phyloP scores from a whole-genome alignment of 257 asterid species.

The Plectranthus barbatus region DNA sequence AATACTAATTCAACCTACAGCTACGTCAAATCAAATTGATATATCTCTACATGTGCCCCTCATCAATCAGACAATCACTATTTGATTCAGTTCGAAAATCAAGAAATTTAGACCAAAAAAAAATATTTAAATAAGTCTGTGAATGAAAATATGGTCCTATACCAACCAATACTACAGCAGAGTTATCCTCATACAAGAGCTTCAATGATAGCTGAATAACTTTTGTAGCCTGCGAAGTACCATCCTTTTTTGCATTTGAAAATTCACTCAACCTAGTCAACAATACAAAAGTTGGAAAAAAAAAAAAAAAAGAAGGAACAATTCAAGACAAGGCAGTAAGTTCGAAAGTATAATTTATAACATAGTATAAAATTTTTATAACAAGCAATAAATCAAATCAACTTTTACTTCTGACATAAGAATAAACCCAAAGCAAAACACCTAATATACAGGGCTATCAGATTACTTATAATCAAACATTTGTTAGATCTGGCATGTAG shows the following conservation, averaged over 20 bases:
- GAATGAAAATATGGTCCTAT: slow-evolving; percentile 4
- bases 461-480: neutral
- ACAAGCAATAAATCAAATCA: neutral
- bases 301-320: neutral
- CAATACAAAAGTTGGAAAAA: slow-evolving; percentile 8
- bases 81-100: neutral
- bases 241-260: slow-evolving; percentile 77
- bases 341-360: too few species aligned
- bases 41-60: neutral
- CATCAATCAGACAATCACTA: neutral
- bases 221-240: slow-evolving; percentile 50
- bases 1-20: neutral
- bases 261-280: slow-evolving; percentile 63
- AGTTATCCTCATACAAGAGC: slow-evolving; percentile 52
- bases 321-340: neutral
- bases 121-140: neutral
- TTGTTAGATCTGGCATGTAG: too few species aligned
- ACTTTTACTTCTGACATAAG: neutral
- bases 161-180: slow-evolving; percentile 68
- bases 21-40: neutral
- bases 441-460: neutral
- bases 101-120: neutral
- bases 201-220: slow-evolving; percentile 53
- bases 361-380: neutral
- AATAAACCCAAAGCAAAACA: neutral